Conservation (phyloP, 1,284 basidiomycete genomes). For the Pseudozyma sp. region DNA sequence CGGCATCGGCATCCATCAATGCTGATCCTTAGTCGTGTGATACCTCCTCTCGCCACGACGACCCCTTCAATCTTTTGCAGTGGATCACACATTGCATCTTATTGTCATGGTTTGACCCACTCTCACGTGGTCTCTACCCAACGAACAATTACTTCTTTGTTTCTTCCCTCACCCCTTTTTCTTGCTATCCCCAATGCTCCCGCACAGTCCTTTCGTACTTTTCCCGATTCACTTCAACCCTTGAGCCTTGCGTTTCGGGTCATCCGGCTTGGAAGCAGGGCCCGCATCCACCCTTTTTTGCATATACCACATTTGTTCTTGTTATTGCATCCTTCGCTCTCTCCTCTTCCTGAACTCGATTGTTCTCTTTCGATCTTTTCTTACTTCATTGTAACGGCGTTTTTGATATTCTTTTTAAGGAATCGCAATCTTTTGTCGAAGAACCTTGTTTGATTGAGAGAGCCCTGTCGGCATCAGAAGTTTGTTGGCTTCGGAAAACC, state of each 20-base stretch:
- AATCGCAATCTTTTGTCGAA: constrained; percentile 19
- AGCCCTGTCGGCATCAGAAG: neutral
- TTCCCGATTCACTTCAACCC: constrained; percentile 5
- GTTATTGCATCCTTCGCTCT: constrained; percentile 10
- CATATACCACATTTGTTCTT: constrained; percentile 25
- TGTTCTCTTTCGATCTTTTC: neutral
- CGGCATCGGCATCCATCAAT: neutral
- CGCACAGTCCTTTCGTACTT: constrained; percentile 5
- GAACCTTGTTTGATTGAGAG: neutral
- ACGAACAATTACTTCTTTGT: constrained; percentile 30
- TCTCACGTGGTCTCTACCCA: constrained; percentile 2
- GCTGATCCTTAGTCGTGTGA: neutral
- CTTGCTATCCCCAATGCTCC: neutral
- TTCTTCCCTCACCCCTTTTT: constrained; percentile 1
- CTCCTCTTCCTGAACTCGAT: neutral
- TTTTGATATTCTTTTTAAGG: constrained; percentile 17
- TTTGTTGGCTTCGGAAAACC: neutral
- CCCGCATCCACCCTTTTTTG: constrained; percentile 5
- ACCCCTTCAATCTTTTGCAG: neutral
- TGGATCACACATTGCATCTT: neutral
- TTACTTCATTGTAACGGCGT: constrained; percentile 40
- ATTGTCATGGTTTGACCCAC: constrained; percentile 14
- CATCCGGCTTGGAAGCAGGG: neutral
- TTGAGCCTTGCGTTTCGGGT: neutral
- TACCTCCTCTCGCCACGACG: neutral